Conservation (phyloP, 2,329 filamentous ascomycete species). For the Botrytis galanthina region DNA sequence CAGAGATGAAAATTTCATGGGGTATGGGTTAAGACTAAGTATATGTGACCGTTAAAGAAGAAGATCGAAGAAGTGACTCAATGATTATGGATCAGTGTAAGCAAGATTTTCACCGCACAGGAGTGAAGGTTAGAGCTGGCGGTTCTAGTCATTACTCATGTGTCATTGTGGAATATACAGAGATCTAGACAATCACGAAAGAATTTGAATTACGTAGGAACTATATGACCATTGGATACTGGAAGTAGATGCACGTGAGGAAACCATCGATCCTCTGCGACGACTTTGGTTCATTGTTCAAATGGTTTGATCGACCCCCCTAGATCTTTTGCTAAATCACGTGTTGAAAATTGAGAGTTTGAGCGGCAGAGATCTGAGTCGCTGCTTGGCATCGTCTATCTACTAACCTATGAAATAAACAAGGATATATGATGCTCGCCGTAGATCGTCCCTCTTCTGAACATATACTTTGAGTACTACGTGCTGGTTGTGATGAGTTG, state of each 20-base stretch:
- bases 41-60: neutral
- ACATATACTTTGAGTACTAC: too few species aligned
- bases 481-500: too few species aligned
- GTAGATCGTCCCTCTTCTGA: too few species aligned
- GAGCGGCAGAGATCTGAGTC: neutral
- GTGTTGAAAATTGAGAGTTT: neutral
- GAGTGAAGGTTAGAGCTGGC: neutral
- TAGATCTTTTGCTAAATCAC: neutral
- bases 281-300: neutral
- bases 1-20: neutral
- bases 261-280: neutral
- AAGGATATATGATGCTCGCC: too few species aligned
- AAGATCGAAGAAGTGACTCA: accelerated
- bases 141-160: accelerated
- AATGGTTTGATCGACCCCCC: neutral
- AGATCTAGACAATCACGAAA: neutral
- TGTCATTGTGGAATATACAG: accelerated
- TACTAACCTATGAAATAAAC: neutral
- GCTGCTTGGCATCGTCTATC: neutral
- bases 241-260: neutral
- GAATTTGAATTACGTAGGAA: neutral
- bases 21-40: neutral
- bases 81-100: neutral
- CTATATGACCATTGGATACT: neutral
- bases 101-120: neutral